These are phyloP conservation scores for Paramyrothecium roridum DNA, from an alignment of 2,329 filamentous ascomycete species.

Conservation along the genomic window DNA sequence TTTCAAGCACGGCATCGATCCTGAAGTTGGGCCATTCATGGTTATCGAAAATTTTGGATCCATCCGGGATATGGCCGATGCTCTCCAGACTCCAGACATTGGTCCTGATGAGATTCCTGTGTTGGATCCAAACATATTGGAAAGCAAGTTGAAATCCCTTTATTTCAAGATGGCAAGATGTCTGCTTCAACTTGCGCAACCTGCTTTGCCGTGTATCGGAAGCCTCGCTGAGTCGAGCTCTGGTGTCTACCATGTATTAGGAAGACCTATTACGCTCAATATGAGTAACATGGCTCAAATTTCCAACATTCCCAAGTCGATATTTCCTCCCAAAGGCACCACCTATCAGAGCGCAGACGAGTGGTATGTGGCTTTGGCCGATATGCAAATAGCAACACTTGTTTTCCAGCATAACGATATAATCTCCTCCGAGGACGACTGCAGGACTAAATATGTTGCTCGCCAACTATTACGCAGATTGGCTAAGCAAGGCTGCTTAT, in stretches of 20 bases:
- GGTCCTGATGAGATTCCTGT: conserved; percentile 15
- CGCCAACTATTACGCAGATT: conserved; percentile 36
- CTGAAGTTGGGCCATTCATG: conserved; percentile 16
- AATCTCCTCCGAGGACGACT: conserved; percentile 32
- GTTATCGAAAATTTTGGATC: conserved; percentile 15
- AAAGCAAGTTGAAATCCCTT: conserved; percentile 22
- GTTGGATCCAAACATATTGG: conserved; percentile 20
- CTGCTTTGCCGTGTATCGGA: conserved; percentile 34
- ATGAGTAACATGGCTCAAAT: conserved; percentile 35
- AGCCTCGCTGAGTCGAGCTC: conserved; percentile 23
- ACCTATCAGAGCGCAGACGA: conserved; percentile 25
- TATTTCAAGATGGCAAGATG: conserved; percentile 35
- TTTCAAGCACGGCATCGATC: conserved; percentile 15
- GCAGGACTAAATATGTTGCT: conserved; percentile 37
- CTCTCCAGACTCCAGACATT: conserved; percentile 12
- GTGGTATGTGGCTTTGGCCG: conserved; percentile 34
- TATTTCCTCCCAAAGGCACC: conserved; percentile 14
- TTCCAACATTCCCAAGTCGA: conserved; percentile 15
- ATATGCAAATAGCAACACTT: conserved; percentile 36
- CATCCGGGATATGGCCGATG: conserved; percentile 13
- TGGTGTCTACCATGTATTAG: conserved; percentile 20
- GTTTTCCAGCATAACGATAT: conserved; percentile 37
- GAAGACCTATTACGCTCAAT: conserved; percentile 35
- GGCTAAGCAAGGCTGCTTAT: conserved; percentile 19
- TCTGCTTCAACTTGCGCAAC: conserved; percentile 31